phyloP scores from a whole-genome alignment of 352 stramenopile genomes.

The Pythium sp. region DNA sequence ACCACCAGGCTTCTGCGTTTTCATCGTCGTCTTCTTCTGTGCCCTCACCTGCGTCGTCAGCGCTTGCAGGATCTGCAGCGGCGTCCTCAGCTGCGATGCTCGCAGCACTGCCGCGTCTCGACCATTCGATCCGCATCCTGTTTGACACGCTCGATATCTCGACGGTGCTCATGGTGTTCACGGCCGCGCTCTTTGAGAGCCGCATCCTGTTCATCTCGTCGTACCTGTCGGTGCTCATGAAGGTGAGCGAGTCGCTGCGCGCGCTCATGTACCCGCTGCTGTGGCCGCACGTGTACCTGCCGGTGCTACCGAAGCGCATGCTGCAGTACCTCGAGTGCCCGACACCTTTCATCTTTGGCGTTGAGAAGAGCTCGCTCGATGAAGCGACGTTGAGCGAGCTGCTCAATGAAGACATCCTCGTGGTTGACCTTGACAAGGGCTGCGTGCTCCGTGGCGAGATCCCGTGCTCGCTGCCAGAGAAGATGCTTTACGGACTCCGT shows the following conservation, averaged over 20 bases:
- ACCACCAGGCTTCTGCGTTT: constrained; percentile 33
- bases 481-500: constrained; percentile 42
- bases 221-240: constrained; percentile 80
- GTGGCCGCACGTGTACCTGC: constrained; percentile 88
- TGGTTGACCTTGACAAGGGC: constrained; percentile 75
- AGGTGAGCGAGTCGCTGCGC: constrained; percentile 71
- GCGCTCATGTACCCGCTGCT: constrained; percentile 83
- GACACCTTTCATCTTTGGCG: constrained; percentile 84
- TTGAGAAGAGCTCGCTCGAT: constrained; percentile 60
- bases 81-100: constrained; percentile 36
- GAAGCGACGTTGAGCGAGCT: constrained; percentile 45
- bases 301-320: constrained; percentile 73
- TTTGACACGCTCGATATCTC: constrained; percentile 81
- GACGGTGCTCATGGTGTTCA: constrained; percentile 75
- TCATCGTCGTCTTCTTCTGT: constrained; percentile 14
- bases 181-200: constrained; percentile 72
- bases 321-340: constrained; percentile 84
- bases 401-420: constrained; percentile 60
- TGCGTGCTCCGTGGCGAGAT: constrained; percentile 50
- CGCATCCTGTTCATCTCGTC: constrained; percentile 82
- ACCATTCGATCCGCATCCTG: constrained; percentile 73
- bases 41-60: constrained; percentile 27
- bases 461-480: constrained; percentile 44
- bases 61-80: constrained; percentile 30
- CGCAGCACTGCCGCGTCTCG: constrained; percentile 50